A percentile compares a stretch with the other conserved stretches of the same genome.
Evolutionary conservation across 192 early-diverging fungal species (phyloP).

Genomic region (Gaertneriomyces semiglobifer): DNA sequence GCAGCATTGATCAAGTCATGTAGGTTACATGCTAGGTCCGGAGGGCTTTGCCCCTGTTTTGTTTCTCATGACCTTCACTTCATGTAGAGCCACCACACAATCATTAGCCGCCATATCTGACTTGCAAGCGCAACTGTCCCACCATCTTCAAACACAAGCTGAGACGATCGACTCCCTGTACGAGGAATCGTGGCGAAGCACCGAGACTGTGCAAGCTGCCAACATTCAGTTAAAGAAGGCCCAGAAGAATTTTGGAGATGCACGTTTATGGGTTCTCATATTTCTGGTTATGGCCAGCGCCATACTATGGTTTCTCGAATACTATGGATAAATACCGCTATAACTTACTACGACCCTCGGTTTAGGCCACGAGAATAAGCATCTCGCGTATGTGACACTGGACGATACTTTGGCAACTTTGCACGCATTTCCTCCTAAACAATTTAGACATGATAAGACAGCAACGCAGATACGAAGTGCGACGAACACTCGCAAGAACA

Average conservation of each 20-base stretch:
- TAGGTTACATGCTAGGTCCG: constrained; percentile 1
- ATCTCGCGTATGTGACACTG: no score
- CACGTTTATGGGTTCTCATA: constrained; percentile 37
- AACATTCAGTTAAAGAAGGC: constrained; percentile 36
- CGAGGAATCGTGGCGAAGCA: constrained; percentile 38
- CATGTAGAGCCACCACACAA: constrained; percentile 33
- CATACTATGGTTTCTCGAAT: constrained; percentile 44
- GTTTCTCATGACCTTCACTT: not conserved
- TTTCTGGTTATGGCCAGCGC: constrained; percentile 41
- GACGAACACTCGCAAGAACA: no score
- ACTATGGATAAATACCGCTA: constrained; percentile 17
- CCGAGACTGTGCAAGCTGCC: constrained; percentile 30
- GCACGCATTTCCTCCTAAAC: no score
- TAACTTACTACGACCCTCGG: no score
- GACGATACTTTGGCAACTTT: no score
- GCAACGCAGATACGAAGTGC: no score
- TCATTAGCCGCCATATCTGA: constrained; percentile 39
- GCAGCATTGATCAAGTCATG: constrained; percentile 44
- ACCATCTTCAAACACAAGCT: constrained; percentile 38
- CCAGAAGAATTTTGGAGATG: constrained; percentile 35
- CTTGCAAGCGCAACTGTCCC: constrained; percentile 35
- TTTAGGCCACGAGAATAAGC: no score
- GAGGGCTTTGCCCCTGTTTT: not conserved
- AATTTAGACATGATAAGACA: no score
- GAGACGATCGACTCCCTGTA: constrained; percentile 38